A percentile compares a stretch with the other conserved stretches of the same genome.
Conservation (phyloP, 768 basidiomycete species). For the Trametes maxima region DNA sequence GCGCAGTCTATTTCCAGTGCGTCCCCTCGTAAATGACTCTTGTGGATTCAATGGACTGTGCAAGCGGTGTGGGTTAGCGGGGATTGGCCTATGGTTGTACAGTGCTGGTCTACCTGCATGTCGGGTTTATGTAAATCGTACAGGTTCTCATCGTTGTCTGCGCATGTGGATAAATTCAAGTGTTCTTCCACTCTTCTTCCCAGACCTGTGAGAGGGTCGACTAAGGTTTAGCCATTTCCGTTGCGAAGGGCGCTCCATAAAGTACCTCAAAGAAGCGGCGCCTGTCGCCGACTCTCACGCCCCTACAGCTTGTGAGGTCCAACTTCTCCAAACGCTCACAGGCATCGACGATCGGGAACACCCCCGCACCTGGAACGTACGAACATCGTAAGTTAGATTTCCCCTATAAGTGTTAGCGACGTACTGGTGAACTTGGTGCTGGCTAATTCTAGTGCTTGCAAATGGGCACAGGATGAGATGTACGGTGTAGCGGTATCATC, state of each 20-base stretch:
- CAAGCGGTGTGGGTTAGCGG: neutral
- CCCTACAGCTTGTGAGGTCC: slow-evolving; percentile 68
- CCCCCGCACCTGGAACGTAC: slow-evolving; percentile 46
- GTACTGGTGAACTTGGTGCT: slow-evolving; percentile 63
- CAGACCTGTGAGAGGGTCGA: slow-evolving; percentile 13
- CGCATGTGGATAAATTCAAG: neutral
- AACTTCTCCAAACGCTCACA: slow-evolving; percentile 56
- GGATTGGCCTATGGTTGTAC: neutral
- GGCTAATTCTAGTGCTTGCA: slow-evolving; percentile 53
- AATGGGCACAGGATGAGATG: slow-evolving; percentile 51
- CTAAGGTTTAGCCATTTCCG: neutral
- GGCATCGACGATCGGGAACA: slow-evolving; percentile 59
- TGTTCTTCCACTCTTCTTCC: slow-evolving; percentile 38
- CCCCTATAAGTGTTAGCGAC: slow-evolving; percentile 22
- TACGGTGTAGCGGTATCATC: slow-evolving; percentile 58
- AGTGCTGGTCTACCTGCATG: neutral
- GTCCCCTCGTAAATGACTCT: slow-evolving; percentile 29
- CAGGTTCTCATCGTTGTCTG: neutral
- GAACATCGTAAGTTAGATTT: neutral
- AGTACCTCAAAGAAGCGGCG: slow-evolving; percentile 67
- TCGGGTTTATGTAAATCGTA: neutral
- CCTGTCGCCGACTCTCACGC: slow-evolving; percentile 58
- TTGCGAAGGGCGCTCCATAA: slow-evolving; percentile 5
- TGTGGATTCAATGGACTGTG: neutral
- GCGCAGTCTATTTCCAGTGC: slow-evolving; percentile 50